These are phyloP conservation scores for Cornus florida DNA, from an alignment of 148 eudicot species.

Conservation along the genomic window DNA sequence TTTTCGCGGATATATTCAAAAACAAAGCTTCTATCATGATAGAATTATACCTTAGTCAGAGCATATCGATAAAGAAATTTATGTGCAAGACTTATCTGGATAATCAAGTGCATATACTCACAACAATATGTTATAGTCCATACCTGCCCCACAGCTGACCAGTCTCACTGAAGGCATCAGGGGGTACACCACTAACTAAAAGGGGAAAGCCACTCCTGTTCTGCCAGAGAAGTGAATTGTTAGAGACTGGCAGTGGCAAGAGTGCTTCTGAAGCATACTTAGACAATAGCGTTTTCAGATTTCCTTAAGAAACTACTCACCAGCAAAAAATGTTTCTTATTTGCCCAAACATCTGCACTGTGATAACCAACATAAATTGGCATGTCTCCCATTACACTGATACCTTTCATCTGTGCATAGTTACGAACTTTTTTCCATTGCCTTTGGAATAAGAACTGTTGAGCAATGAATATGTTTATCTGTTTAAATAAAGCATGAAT, in stretches of 20 bases:
- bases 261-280: conserved; percentile 5
- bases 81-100: neutral
- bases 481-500: conserved; percentile 43
- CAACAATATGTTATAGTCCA: neutral
- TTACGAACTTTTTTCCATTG: conserved; percentile 89
- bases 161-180: conserved; percentile 98
- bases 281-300: neutral
- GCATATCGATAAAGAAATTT: neutral
- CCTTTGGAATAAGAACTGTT: conserved; percentile 93
- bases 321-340: conserved; percentile 76
- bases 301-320: conserved; percentile 35
- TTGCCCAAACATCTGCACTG: conserved; percentile 99
- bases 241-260: conserved; percentile 14
- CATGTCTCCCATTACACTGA: conserved; percentile 99
- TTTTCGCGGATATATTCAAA: neutral
- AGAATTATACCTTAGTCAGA: neutral
- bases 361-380: conserved; percentile 99
- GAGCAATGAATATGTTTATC: conserved; percentile 81
- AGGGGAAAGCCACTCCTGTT: conserved; percentile 81
- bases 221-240: conserved; percentile 47
- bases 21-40: neutral
- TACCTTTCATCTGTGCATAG: conserved; percentile 68
- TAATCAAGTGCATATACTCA: neutral
- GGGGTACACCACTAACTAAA: conserved; percentile 96
- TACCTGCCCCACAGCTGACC: conserved; percentile 99